Evolutionary conservation across 305 asterid genomes (phyloP).

Genomic region (Striga hermonthica): DNA sequence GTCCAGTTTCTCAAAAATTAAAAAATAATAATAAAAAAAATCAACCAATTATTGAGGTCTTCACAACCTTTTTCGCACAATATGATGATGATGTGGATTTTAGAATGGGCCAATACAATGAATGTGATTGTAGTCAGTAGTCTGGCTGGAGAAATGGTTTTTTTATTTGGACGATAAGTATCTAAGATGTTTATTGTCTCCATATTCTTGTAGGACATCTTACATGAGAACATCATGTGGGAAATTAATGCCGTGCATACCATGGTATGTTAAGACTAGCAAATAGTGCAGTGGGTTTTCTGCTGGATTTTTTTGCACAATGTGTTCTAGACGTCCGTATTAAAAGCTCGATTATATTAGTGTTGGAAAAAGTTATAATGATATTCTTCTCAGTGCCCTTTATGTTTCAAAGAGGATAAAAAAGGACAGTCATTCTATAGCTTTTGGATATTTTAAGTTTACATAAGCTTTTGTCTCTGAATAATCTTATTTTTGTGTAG

Average conservation of each 20-base stretch:
- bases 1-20: background rate
- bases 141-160: background rate
- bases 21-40: too few relatives aligned
- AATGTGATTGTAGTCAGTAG: background rate
- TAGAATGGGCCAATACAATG: background rate
- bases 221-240: too few relatives aligned
- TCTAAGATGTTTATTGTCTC: background rate
- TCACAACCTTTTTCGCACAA: too few relatives aligned
- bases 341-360: background rate
- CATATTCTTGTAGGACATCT: too few relatives aligned
- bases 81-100: background rate
- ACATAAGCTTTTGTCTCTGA: background rate
- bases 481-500: background rate
- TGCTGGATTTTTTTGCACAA: background rate
- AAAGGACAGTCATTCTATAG: background rate
- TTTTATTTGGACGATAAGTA: background rate
- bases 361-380: background rate
- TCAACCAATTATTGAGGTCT: too few relatives aligned
- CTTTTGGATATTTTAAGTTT: background rate
- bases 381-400: background rate
- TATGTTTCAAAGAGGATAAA: background rate
- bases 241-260: background rate
- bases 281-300: background rate
- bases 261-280: background rate
- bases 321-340: background rate